Evolutionary conservation across 768 basidiomycete species (phyloP).

Genomic region (Favolaschia claudopus): DNA sequence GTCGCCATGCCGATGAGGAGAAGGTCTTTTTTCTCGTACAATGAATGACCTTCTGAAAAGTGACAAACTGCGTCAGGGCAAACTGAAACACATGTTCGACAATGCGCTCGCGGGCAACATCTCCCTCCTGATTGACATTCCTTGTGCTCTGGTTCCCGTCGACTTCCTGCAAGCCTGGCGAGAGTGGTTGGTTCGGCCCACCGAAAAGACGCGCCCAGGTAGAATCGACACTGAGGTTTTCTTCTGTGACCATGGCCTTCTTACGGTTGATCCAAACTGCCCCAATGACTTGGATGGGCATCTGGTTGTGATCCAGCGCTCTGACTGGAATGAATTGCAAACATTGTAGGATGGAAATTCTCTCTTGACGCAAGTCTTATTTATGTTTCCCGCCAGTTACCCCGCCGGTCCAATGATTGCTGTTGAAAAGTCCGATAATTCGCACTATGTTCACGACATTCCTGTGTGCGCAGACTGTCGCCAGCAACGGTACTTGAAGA

Average conservation of each 20-base stretch:
- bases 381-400: conserved; percentile 52
- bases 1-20: conserved; percentile 78
- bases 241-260: conserved; percentile 70
- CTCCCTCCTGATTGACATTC: conserved; percentile 53
- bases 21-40: conserved; percentile 56
- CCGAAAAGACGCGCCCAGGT: conserved; percentile 64
- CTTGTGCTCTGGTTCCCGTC: conserved; percentile 66
- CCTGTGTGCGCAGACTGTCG: conserved; percentile 70
- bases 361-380: conserved; percentile 5
- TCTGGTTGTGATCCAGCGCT: conserved; percentile 61
- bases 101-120: conserved; percentile 55
- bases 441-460: conserved; percentile 54
- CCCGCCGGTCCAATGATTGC: conserved; percentile 61
- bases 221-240: conserved; percentile 66
- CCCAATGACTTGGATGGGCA: conserved; percentile 64
- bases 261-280: conserved; percentile 73
- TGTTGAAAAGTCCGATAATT: conserved; percentile 46
- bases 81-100: conserved; percentile 69
- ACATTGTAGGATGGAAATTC: conserved; percentile 60
- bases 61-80: conserved; percentile 53
- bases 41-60: conserved; percentile 17
- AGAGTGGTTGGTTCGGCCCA: conserved; percentile 70
- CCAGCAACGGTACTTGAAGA: conserved; percentile 54
- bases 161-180: conserved; percentile 74
- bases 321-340: conserved; percentile 71